Base-by-base conservation (phyloP, 2,329 filamentous ascomycete genomes). In the Taxawa tesnikishii region DNA sequence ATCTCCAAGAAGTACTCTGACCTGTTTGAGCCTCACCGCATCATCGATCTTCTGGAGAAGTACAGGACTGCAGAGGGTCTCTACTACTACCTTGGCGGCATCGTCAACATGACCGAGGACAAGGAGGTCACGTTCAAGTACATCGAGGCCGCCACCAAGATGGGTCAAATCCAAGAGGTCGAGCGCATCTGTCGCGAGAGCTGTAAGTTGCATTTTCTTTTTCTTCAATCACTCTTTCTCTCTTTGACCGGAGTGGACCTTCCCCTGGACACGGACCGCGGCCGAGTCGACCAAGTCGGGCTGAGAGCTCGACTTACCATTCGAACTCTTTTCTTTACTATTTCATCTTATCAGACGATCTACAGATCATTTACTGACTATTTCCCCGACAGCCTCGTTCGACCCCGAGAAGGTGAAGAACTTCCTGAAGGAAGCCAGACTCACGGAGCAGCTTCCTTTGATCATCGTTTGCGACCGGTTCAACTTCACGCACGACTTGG, bases 381-480 rank as follows among this genome's bases (percentile, higher is more conserved):
- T 23, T 18, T 37, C 17, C 21, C 11, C 23, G 26, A 45, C 81
- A n/a, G n/a, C n/a, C 55, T 70, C 72, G 51, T 88, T 85, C 62
- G 88, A 94, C 56, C 72, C 85, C 0, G 85, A 94, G 59, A 93
- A 94, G 68, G 84, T 94, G 36, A 94, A 94, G 70, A 98, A 98
- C 66, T 98, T 96, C 73, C 67, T 98, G 40, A 98, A 98, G 65
- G 92, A 98, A 56, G 88, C 90, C 33, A 81, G 79, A 44, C 68
- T 98, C 27, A 77, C 79, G 2, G 90, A 98, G 58, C 88, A 94
- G 62, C 70, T 98, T 26, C 90, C 90, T 26, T 67, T 98, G 33
- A 98, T 98, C 61, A 94, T 96, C 47, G 85, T 98, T 37, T 98
- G 92, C 62, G 90, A 98, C 54, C 83, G 88, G n/a, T 94, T 92